Percentiles rank a stretch among this genome's conserved stretches.
These are phyloP conservation scores for Salix suchowensis DNA, from an alignment of 345 rosid species.

Conservation along the genomic window DNA sequence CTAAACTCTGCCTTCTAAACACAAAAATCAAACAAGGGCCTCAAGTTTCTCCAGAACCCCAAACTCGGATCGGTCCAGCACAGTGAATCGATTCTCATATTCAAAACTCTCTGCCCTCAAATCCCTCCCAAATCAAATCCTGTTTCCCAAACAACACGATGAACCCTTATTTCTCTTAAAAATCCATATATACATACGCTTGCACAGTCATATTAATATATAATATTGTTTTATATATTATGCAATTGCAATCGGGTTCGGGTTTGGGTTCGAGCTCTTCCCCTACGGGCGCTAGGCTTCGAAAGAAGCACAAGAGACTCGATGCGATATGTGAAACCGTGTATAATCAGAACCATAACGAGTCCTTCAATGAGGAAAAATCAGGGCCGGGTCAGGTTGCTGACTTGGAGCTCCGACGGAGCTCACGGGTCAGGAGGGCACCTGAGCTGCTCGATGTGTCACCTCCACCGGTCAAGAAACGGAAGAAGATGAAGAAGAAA, in stretches of 20 bases:
- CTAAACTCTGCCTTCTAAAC: no score
- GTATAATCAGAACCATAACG: constrained; percentile 66
- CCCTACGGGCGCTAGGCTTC: constrained; percentile 51
- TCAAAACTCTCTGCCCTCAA: no score
- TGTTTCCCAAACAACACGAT: no score
- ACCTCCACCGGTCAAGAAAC: constrained; percentile 64
- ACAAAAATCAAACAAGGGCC: no score
- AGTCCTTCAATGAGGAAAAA: constrained; percentile 29
- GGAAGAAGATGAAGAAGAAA: constrained; percentile 34
- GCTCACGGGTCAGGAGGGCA: constrained; percentile 63
- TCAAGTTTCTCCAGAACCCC: no score
- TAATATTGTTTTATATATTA: constrained; percentile 29
- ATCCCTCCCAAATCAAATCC: no score
- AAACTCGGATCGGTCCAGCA: no score
- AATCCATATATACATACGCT: no score
- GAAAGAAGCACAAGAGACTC: constrained; percentile 80
- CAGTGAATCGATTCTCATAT: no score
- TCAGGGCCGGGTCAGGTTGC: constrained; percentile 8
- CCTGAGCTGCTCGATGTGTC: constrained; percentile 76
- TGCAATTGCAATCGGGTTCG: constrained; percentile 45
- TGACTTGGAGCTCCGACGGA: constrained; percentile 61
- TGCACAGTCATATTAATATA: not conserved
- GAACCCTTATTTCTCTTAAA: no score
- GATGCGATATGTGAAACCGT: constrained; percentile 74
- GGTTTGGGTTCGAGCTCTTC: constrained; percentile 32